Conservation (phyloP, 169 alveolate genomes). For the Cryptosporidium ubiquitum region DNA sequence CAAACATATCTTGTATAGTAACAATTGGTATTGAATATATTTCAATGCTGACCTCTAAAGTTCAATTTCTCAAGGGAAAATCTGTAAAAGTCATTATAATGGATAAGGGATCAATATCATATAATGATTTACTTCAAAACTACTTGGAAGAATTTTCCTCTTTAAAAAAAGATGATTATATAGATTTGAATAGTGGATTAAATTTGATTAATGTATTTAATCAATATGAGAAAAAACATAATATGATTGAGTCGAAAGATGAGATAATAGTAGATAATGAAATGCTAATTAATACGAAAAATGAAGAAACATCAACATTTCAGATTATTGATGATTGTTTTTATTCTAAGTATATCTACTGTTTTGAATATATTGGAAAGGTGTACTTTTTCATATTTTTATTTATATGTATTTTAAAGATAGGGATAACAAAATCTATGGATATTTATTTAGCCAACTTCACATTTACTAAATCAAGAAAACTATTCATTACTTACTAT, state of each 20-base stretch:
- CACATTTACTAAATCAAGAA: neutral
- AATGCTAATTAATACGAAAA: neutral
- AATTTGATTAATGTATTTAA: neutral
- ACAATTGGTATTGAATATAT: neutral
- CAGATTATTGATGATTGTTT: too few relatives aligned
- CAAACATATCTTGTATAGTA: neutral
- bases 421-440: neutral
- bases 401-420: slow-evolving; percentile 11
- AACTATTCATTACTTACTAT: neutral
- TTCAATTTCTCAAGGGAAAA: neutral
- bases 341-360: slow-evolving; percentile 1
- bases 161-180: neutral
- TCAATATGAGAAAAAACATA: neutral
- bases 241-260: neutral
- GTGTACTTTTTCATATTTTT: neutral
- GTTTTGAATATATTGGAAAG: slow-evolving; percentile 10
- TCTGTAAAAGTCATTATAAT: neutral
- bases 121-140: neutral
- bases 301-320: neutral
- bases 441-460: neutral
- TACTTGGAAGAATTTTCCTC: neutral
- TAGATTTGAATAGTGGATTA: neutral
- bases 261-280: neutral
- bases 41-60: neutral
- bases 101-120: slow-evolving; percentile 30